These are phyloP conservation scores for Backusella psychrophila DNA, from an alignment of 192 early-diverging fungal genomes.

Conservation along the genomic window DNA sequence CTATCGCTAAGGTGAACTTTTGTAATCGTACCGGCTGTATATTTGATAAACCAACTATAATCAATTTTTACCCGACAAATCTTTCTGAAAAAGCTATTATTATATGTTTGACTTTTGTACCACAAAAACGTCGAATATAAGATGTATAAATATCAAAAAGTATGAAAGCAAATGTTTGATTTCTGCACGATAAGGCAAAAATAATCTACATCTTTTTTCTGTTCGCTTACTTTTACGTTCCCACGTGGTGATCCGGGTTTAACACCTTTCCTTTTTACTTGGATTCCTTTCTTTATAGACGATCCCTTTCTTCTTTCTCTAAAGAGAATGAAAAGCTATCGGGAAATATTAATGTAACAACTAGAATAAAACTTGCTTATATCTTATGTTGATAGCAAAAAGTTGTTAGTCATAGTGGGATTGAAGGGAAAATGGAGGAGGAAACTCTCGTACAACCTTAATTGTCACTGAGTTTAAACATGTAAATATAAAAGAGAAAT, in stretches of 20 bases:
- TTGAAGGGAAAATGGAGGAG: background rate
- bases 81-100: background rate
- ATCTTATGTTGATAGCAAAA: background rate
- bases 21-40: no score
- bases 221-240: background rate
- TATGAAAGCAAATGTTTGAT: background rate
- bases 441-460: background rate
- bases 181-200: background rate
- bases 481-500: background rate
- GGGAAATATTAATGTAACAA: background rate
- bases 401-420: background rate
- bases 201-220: background rate
- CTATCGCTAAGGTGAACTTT: no score
- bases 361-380: background rate
- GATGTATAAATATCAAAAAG: background rate
- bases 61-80: background rate
- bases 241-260: constrained; percentile 1
- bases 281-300: background rate
- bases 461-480: background rate
- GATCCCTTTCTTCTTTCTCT: background rate
- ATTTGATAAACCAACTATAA: no score
- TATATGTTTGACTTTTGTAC: no score
- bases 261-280: background rate
- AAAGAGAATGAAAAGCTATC: background rate
- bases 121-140: no score